A percentile compares a stretch with the other conserved stretches of the same genome.
Conservation (phyloP, 106 monocot species). For the Platanthera zijinensis region DNA sequence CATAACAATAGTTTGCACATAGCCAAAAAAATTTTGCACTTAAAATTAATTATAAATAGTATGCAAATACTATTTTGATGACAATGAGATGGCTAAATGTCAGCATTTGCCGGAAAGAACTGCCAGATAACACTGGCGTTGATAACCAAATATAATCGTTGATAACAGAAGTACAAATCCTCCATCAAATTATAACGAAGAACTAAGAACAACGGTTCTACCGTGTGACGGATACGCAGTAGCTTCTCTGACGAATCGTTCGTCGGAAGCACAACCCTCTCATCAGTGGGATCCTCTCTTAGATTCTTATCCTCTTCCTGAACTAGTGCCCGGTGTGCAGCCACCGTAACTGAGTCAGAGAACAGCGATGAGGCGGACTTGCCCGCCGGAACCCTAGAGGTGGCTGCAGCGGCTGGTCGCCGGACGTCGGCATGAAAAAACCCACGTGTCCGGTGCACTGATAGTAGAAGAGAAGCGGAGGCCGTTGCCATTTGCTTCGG, state of each 20-base stretch:
- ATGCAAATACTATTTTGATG: too few species aligned
- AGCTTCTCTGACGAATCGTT: conserved; percentile 84
- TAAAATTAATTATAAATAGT: too few species aligned
- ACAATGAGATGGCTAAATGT: too few species aligned
- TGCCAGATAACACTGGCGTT: too few species aligned
- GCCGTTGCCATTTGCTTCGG: conserved; percentile 14
- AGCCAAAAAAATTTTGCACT: too few species aligned
- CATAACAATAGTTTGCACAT: too few species aligned
- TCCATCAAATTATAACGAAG: too few species aligned
- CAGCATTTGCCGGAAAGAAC: too few species aligned
- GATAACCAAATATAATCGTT: not conserved
- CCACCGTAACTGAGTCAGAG: conserved; percentile 10
- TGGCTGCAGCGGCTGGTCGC: not conserved
- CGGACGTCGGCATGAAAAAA: not conserved
- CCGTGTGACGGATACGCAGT: conserved; percentile 86
- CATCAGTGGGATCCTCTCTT: conserved; percentile 16
- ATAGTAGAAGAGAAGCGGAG: conserved; percentile 19
- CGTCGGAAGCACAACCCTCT: conserved; percentile 67
- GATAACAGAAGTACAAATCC: not conserved
- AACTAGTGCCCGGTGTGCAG: conserved; percentile 14
- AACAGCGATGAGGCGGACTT: not conserved
- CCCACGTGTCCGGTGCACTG: not conserved
- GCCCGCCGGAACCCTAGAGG: conserved; percentile 18
- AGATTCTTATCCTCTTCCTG: conserved; percentile 14
- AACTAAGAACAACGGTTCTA: conserved; percentile 10